Conservation (phyloP, 176 grass and related monocot genomes). For the sorghum (Sorghum bicolor) region Sorghum_bicolor_NCBIv3 NC_012872.2:1046001-1046500, state of each 20-base stretch:
- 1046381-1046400: background rate
- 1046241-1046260: background rate
- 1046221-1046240: background rate
- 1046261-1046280: background rate
- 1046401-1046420: background rate
- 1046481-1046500: background rate
- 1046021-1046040: constrained; percentile 62
- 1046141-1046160: background rate
- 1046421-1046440: background rate
- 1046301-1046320: background rate
- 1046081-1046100: background rate
- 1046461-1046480: background rate
- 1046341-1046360: background rate
- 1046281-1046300: background rate
- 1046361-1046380: background rate
- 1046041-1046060: constrained; percentile 77
- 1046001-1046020: constrained; percentile 32
- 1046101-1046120: background rate
- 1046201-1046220: background rate
- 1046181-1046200: background rate
- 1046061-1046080: constrained; percentile 32
- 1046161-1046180: background rate
- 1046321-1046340: background rate
- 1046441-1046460: background rate
- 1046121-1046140: background rate